Conservation (phyloP, 331 rosid genomes). For the Pyracantha coccinea region DNA sequence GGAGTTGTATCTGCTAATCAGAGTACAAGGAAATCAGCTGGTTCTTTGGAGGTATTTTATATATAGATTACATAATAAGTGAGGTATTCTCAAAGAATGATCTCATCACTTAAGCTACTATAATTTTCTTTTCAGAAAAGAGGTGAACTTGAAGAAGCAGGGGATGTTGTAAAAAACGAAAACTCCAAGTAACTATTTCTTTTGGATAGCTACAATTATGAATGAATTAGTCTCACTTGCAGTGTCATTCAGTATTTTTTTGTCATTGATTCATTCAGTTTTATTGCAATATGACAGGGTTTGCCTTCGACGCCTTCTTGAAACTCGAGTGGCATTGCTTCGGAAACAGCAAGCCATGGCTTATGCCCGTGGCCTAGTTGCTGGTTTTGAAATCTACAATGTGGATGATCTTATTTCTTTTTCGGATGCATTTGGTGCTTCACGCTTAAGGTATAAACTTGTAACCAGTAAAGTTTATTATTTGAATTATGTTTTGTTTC, state of each 20-base stretch:
- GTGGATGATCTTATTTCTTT: slow-evolving; percentile 45
- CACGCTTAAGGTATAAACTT: slow-evolving; percentile 42
- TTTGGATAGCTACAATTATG: slow-evolving; percentile 8
- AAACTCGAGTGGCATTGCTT: slow-evolving; percentile 41
- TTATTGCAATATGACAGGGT: slow-evolving; percentile 25
- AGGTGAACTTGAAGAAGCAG: slow-evolving; percentile 27
- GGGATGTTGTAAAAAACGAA: slow-evolving; percentile 25
- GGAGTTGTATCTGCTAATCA: slow-evolving; percentile 29
- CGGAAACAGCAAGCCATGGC: slow-evolving; percentile 72
- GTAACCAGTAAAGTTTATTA: neutral
- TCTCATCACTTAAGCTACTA: neutral
- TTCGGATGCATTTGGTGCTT: slow-evolving; percentile 65
- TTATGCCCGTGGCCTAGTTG: slow-evolving; percentile 54
- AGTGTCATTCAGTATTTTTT: neutral
- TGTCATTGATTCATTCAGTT: slow-evolving; percentile 16
- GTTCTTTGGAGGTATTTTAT: slow-evolving; percentile 31
- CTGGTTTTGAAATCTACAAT: slow-evolving; percentile 49
- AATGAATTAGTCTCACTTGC: neutral
- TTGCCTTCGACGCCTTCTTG: slow-evolving; percentile 45
- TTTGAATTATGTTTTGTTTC: neutral
- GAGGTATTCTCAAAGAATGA: neutral
- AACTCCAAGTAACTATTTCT: slow-evolving; percentile 47
- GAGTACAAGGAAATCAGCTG: slow-evolving; percentile 33
- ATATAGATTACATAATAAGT: neutral
- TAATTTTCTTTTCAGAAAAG: slow-evolving; percentile 28